Base-by-base conservation (phyloP, 2,329 filamentous ascomycete species). In the Ustulina deusta region DNA sequence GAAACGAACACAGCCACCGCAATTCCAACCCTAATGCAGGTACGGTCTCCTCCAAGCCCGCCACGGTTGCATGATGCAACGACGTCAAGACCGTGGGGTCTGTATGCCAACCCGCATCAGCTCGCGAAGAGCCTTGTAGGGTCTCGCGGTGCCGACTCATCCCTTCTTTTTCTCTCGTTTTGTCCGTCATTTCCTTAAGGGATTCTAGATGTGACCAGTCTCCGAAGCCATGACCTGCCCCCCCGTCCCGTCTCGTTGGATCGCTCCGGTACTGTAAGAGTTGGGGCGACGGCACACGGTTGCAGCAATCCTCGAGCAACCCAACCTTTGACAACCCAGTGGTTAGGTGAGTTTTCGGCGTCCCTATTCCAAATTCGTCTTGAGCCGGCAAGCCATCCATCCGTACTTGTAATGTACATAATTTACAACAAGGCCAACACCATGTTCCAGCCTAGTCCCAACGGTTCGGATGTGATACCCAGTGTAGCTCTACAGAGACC, bases 1-100 rank as follows among this genome's bases (percentile, higher is more conserved):
- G 74, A 76, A 77, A 76, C 75, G 46, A 70, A 67, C 75, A 77
- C 72, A 76, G 75, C 75, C 75, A 75, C 75, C 69, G 46, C 44
- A 69, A 60, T 20, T 48, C 51, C n/a, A n/a, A n/a, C 48, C 66
- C 65, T 75, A 73, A 77, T 75, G 75, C 75, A 77, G 75, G 75
- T 76, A 77, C 74, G 15, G 56, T n/a, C n/a, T n/a, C n/a, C n/a
- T n/a, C 20, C 34, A 40, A 25, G 58, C 55, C 27, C 54, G 38
- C 49, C 51, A 55, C 38, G 29, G 60, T 63, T 60, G 44, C 65
- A 60, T 51, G 27, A 32, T 51, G 27, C 48, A 34, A 51, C 48
- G 17, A 34, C n/a, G 22, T 58, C 58, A 29, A 22, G 40, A 46
- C 25, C 38, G 54, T 60, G 66, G 62, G 52, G 66, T 60, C 66